Conservation (phyloP, 345 rosid genomes). For the Trapa incisa region DNA sequence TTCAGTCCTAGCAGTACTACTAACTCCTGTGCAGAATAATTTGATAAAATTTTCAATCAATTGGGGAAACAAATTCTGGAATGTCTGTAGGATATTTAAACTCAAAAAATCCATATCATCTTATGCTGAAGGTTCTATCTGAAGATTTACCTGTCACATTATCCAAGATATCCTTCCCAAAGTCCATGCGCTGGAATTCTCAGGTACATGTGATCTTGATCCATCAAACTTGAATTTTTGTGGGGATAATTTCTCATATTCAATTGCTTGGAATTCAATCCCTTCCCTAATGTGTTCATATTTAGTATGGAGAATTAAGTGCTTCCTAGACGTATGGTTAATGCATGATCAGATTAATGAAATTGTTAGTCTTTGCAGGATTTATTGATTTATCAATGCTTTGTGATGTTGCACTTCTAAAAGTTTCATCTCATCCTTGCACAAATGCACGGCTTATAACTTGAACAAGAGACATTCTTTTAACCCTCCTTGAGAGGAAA, state of each 20-base stretch:
- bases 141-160: constrained; percentile 64
- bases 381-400: background rate
- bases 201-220: constrained; percentile 26
- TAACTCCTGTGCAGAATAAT: background rate
- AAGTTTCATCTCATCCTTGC: background rate
- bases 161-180: constrained; percentile 73
- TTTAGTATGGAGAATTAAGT: background rate
- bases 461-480: background rate
- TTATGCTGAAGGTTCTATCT: constrained; percentile 49
- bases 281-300: background rate
- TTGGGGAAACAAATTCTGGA: background rate
- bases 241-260: background rate
- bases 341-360: background rate
- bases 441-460: background rate
- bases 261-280: background rate
- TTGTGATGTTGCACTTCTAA: background rate
- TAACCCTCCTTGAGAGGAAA: background rate
- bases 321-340: background rate
- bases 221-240: background rate
- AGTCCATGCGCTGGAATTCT: constrained; percentile 98
- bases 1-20: background rate
- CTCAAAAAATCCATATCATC: background rate
- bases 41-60: background rate
- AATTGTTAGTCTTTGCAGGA: background rate
- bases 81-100: background rate